Percentiles rank a stretch among this genome's conserved stretches.
Conservation (phyloP, 2,329 filamentous ascomycete species). For the Monosporascus cannonballus region DNA sequence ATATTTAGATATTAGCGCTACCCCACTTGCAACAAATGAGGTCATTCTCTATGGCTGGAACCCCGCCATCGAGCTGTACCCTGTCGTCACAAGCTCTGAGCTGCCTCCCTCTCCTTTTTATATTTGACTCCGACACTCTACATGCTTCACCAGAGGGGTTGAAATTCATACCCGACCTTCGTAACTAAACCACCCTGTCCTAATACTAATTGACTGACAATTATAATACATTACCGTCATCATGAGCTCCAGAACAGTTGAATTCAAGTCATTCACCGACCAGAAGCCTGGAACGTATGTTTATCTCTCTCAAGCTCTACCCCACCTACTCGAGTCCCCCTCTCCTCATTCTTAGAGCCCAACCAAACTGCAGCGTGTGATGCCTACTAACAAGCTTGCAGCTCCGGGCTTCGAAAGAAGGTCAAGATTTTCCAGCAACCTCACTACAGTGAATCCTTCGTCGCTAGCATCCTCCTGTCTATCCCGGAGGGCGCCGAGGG, state of each 20-base stretch:
- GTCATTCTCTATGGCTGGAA: not conserved
- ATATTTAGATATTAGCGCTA: too few relatives aligned
- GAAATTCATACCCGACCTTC: not conserved
- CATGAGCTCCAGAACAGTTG: slow-evolving; percentile 73
- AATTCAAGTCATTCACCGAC: slow-evolving; percentile 81
- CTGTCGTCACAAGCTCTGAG: not conserved
- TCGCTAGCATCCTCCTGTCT: slow-evolving; percentile 88
- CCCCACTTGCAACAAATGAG: slow-evolving; percentile 3
- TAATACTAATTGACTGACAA: not conserved
- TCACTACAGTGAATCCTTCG: slow-evolving; percentile 94
- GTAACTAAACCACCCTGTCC: not conserved
- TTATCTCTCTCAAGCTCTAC: slow-evolving; percentile 22
- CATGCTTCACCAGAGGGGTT: not conserved
- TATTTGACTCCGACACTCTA: not conserved
- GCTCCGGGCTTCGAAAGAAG: slow-evolving; percentile 97
- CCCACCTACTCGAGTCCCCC: slow-evolving; percentile 21
- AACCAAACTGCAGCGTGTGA: not conserved
- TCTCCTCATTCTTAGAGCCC: slow-evolving; percentile 1
- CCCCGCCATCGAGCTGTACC: not conserved
- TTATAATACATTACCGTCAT: slow-evolving; percentile 2
- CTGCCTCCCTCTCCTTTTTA: not conserved
- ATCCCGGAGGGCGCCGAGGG: slow-evolving; percentile 91
- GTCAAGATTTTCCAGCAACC: slow-evolving; percentile 94
- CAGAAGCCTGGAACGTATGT: slow-evolving; percentile 99
- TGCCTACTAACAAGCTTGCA: slow-evolving; percentile 32